phyloP scores from a whole-genome alignment of 2,329 filamentous ascomycete genomes.

The Drechslerella dactyloides region DNA sequence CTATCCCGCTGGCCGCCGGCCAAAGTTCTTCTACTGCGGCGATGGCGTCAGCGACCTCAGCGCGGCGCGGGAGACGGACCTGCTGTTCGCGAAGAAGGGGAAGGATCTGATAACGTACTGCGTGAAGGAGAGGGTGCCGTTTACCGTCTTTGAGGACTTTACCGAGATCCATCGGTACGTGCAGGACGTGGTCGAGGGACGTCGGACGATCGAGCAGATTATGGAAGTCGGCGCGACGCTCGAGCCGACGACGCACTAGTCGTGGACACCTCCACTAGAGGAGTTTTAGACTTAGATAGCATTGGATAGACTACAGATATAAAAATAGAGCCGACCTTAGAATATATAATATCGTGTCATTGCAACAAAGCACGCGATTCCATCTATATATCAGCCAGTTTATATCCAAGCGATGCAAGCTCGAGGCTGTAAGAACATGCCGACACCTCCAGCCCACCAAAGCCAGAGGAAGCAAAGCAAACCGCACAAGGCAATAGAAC shows the following conservation, averaged over 20 bases:
- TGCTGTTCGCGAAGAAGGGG: constrained; percentile 91
- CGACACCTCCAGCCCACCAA: too few species aligned
- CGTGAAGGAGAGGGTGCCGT: constrained; percentile 80
- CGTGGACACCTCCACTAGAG: background rate
- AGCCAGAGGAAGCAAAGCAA: too few species aligned
- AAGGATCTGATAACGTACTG: constrained; percentile 91
- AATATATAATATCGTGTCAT: background rate
- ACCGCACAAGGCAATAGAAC: too few species aligned
- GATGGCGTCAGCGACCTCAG: constrained; percentile 93
- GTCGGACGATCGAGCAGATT: constrained; percentile 39
- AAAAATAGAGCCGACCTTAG: too few species aligned
- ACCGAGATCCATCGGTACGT: constrained; percentile 76
- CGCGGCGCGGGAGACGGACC: constrained; percentile 87
- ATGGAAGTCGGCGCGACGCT: background rate
- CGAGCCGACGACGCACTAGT: constrained; percentile 7
- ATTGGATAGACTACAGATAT: too few species aligned
- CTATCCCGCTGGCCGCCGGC: constrained; percentile 64
- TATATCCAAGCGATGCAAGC: background rate
- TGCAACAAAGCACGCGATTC: background rate
- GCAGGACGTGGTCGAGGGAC: constrained; percentile 68
- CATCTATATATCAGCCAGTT: background rate
- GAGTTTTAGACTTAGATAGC: background rate
- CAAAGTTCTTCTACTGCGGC: constrained; percentile 90
- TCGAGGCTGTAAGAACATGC: background rate
- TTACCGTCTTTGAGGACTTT: constrained; percentile 87